Conservation (phyloP, 352 stramenopile genomes). For the Phytophthora sojae region DNA sequence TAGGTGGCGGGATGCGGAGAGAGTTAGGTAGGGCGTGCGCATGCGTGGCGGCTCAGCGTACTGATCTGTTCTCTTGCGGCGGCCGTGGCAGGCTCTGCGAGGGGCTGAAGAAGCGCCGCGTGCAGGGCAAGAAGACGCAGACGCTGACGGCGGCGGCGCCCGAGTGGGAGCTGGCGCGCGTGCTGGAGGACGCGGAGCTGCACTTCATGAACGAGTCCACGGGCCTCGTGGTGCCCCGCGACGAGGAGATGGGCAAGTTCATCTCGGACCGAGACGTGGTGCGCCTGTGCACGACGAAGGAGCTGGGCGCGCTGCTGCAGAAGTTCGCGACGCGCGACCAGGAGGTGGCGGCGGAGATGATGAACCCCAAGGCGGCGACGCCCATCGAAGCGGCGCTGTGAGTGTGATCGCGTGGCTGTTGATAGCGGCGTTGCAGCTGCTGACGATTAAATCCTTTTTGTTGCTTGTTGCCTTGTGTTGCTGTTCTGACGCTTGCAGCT, state of each 20-base stretch:
- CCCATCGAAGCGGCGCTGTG: constrained; percentile 70
- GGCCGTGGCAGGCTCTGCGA: constrained; percentile 63
- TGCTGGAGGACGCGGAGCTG: constrained; percentile 46
- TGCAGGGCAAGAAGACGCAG: constrained; percentile 53
- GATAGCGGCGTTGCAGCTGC: neutral
- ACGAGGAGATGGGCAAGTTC: constrained; percentile 65
- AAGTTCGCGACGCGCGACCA: constrained; percentile 73
- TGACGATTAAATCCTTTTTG: neutral
- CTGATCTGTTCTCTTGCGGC: neutral
- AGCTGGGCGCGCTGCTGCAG: constrained; percentile 69
- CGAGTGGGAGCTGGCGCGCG: constrained; percentile 60
- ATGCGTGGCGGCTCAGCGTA: neutral
- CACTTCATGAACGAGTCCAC: constrained; percentile 86
- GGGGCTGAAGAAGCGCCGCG: constrained; percentile 71
- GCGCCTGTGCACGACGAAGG: constrained; percentile 63
- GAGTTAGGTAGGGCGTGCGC: too few species aligned
- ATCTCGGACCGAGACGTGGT: constrained; percentile 79
- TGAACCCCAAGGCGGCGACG: constrained; percentile 59
- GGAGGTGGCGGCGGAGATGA: constrained; percentile 70
- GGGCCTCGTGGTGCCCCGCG: constrained; percentile 64
- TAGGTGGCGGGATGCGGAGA: constrained; percentile 10
- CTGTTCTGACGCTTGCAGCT: constrained; percentile 34
- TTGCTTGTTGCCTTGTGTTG: neutral
- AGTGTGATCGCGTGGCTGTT: constrained; percentile 6
- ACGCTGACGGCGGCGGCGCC: constrained; percentile 48